Evolutionary conservation across 805 yeast genomes (phyloP).

Genomic region (Metschnikowia gruessii): DNA sequence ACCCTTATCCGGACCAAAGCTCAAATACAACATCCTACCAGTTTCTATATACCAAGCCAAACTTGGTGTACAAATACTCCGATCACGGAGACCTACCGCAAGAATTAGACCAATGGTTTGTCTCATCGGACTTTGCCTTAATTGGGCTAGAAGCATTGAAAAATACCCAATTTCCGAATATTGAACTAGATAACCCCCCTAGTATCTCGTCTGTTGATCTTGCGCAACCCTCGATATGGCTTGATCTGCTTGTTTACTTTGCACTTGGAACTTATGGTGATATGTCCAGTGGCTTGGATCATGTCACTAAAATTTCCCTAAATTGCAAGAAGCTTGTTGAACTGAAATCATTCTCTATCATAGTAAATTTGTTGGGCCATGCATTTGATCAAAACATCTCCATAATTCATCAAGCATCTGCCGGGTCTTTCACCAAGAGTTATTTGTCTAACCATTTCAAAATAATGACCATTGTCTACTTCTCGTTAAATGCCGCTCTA

Average conservation of each 20-base stretch:
- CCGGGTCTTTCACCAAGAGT: background rate
- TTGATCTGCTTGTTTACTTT: slow-evolving; percentile 13
- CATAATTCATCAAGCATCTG: background rate
- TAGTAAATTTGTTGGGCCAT: background rate
- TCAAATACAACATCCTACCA: slow-evolving; percentile 17
- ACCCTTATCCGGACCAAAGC: slow-evolving; percentile 7
- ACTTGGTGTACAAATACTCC: slow-evolving; percentile 28
- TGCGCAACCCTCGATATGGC: slow-evolving; percentile 1
- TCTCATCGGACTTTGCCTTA: slow-evolving; percentile 27
- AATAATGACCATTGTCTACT: slow-evolving; percentile 35
- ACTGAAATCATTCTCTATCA: slow-evolving; percentile 16
- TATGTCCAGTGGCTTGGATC: slow-evolving; percentile 4
- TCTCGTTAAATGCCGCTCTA: slow-evolving; percentile 28
- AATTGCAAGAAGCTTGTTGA: slow-evolving; percentile 21
- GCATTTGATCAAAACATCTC: background rate
- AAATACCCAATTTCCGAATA: background rate
- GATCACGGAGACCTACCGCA: slow-evolving; percentile 27
- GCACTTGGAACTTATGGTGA: slow-evolving; percentile 15
- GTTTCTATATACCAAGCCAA: slow-evolving; percentile 32
- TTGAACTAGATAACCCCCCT: background rate
- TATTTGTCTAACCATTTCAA: slow-evolving; percentile 24
- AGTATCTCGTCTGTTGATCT: slow-evolving; percentile 1
- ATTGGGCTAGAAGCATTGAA: slow-evolving; percentile 5
- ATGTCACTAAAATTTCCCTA: slow-evolving; percentile 10
- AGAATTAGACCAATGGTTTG: slow-evolving; percentile 42